Base-by-base conservation (phyloP, 148 eudicot genomes). In the Cornus controversa region DNA sequence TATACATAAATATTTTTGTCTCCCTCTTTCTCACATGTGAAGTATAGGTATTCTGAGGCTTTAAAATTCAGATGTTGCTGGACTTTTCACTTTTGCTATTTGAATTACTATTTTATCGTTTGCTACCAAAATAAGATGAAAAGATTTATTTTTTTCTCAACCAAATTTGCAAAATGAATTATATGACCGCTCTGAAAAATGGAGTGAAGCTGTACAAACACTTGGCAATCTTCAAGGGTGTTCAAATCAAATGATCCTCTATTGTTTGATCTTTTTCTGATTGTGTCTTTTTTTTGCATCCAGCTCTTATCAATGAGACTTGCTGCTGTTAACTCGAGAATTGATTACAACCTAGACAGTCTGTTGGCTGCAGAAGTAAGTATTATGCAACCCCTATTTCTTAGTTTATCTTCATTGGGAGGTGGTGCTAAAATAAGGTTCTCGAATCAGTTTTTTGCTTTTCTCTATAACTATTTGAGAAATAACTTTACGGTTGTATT, bases 271-370 rank as follows among this genome's bases (percentile, higher is more conserved):
- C 2, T 29, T 76, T 26, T 75, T 60, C 69, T 66, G 69, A 70
- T 60, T 28, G 31, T 14, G 27, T 9, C 62, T 66, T 6, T 66
- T 20, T 66, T 29, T 13, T 66, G 71, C 76, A 53, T 26, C 74
- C 93, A 96, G 99, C 85, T 89, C 80, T 80, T 96, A 69, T 96
- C 99, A 27, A 96, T 96, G 99, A 92, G 97, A 84, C 99, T 96
- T 71, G 97, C 99, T 68, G 90, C 97, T 81, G 97, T 93, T 70
- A 88, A 91, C 81, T 98, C 99, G 11, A 85, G 95, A 81, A 84
- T 89, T 42, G 98, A 93, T 80, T 86, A 92, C 91, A 86, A 90
- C 86, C 80, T 96, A 34, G 99, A 96, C 84, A 80, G 86, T 77
- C 78, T 90, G 47, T 79, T 96, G 76, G 82, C 98, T 71, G 88